Evolutionary conservation across 2,329 filamentous ascomycete species (phyloP).

Genomic region (Penicillium fuscoglaucum): DNA sequence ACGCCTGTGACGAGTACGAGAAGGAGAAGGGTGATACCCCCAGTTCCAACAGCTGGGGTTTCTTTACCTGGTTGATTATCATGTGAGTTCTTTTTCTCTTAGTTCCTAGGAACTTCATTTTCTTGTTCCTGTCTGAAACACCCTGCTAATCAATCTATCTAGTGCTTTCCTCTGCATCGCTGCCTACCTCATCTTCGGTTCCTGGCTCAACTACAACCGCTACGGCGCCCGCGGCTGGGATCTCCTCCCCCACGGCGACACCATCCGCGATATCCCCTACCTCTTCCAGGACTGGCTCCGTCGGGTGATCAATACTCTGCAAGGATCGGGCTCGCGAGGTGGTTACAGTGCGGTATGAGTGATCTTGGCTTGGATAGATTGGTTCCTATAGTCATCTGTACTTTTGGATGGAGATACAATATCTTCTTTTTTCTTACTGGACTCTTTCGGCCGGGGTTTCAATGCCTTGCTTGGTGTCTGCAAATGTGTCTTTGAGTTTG

Average conservation of each 20-base stretch:
- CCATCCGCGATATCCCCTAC: slow-evolving; percentile 88
- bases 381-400: slow-evolving; percentile 4
- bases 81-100: slow-evolving; percentile 62
- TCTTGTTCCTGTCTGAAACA: not conserved
- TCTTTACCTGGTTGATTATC: slow-evolving; percentile 96
- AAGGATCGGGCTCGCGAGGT: slow-evolving; percentile 78
- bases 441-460: not conserved
- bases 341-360: slow-evolving; percentile 88
- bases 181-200: slow-evolving; percentile 93
- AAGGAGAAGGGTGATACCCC: slow-evolving; percentile 44
- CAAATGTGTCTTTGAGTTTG: not conserved
- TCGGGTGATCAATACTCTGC: slow-evolving; percentile 76
- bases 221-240: slow-evolving; percentile 96
- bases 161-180: slow-evolving; percentile 84
- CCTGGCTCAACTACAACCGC: slow-evolving; percentile 98
- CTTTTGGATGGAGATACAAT: slow-evolving; percentile 4
- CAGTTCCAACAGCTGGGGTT: slow-evolving; percentile 71
- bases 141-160: slow-evolving; percentile 7
- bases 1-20: slow-evolving; percentile 70
- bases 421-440: not conserved
- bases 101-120: not conserved
- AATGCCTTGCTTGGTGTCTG: not conserved
- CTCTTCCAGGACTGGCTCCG: slow-evolving; percentile 85
- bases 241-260: slow-evolving; percentile 86
- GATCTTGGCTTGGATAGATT: not conserved